These are phyloP conservation scores for Plasmodium ovale DNA, from an alignment of 169 alveolate genomes.

Conservation along the genomic window DNA sequence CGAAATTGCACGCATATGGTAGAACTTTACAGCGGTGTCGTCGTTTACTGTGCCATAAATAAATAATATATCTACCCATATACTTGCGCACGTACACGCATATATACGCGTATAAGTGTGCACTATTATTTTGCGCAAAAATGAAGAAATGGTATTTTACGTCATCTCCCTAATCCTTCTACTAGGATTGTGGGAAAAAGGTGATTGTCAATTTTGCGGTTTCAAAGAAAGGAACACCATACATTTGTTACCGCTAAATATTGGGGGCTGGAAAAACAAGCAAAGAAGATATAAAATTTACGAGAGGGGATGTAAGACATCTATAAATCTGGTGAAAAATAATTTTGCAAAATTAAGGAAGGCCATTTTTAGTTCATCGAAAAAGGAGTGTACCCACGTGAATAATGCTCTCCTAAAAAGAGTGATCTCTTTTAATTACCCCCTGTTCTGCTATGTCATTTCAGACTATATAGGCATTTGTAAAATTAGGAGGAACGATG, in stretches of 20 bases:
- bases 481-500: background rate
- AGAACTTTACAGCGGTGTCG: background rate
- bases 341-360: background rate
- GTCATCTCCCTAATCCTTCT: conserved; percentile 18
- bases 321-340: background rate
- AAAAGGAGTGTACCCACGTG: background rate
- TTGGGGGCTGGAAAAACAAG: too few relatives aligned
- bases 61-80: background rate
- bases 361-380: background rate
- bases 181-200: conserved; percentile 4
- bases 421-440: background rate
- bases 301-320: background rate
- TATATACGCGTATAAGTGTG: background rate
- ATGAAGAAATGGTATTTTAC: conserved; percentile 57
- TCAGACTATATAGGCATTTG: background rate
- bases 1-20: too few relatives aligned
- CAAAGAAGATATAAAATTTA: background rate
- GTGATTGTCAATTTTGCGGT: conserved; percentile 7
- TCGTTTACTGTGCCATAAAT: background rate
- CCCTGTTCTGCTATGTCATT: background rate
- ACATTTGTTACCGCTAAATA: background rate
- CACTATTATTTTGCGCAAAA: background rate
- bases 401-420: background rate
- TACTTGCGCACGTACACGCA: too few relatives aligned
- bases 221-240: background rate